A percentile compares a stretch with the other conserved stretches of the same genome.
phyloP scores from a whole-genome alignment of 345 rosid species.

The Trapa incisa region DNA sequence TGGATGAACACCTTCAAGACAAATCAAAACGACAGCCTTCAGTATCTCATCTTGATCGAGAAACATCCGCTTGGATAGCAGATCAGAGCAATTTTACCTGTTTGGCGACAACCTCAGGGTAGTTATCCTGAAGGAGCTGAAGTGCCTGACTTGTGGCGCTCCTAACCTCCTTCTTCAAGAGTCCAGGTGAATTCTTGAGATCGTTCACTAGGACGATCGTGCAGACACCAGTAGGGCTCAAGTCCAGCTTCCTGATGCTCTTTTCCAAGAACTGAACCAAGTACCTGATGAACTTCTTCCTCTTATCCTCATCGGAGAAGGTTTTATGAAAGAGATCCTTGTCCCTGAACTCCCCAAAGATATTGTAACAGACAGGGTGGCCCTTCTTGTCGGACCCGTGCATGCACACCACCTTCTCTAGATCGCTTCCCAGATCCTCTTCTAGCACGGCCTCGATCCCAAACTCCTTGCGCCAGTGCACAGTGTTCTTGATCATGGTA shows the following conservation, averaged over 20 bases:
- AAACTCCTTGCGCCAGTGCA: constrained; percentile 36
- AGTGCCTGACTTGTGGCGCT: constrained; percentile 29
- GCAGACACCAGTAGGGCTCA: constrained; percentile 25
- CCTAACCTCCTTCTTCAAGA: constrained; percentile 23
- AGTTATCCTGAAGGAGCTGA: constrained; percentile 36
- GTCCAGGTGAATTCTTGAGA: constrained; percentile 41
- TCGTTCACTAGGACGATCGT: constrained; percentile 34
- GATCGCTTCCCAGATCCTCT: constrained; percentile 31
- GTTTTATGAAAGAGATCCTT: constrained; percentile 26
- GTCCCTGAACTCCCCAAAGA: constrained; percentile 26
- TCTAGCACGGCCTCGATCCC: constrained; percentile 31
- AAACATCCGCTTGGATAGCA: no score
- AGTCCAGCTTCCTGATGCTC: constrained; percentile 39
- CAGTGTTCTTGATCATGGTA: constrained; percentile 34
- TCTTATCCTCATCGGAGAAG: constrained; percentile 30
- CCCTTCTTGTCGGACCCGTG: constrained; percentile 30
- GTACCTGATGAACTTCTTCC: constrained; percentile 33
- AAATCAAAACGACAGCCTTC: not conserved
- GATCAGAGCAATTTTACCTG: constrained; percentile 17
- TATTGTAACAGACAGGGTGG: constrained; percentile 49
- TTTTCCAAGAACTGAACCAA: constrained; percentile 36
- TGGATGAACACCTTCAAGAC: constrained; percentile 35
- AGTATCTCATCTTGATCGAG: not conserved
- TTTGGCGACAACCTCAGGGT: constrained; percentile 41
- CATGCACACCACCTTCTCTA: constrained; percentile 22